Conservation (phyloP, 768 basidiomycete genomes). For the Gelatoporia subvermispora region DNA sequence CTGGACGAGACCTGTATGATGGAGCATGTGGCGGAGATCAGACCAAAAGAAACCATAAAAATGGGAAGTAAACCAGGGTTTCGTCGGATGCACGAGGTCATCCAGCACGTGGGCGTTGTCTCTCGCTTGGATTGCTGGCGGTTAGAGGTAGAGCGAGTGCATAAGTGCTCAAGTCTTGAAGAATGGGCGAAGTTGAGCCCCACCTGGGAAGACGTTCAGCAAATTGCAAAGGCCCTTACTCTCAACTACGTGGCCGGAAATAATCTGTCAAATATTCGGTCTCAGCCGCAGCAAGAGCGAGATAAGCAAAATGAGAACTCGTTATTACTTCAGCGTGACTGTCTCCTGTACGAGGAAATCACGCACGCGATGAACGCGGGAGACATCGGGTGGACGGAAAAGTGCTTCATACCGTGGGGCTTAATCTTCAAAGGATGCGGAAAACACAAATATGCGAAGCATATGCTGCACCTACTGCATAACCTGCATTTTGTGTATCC, state of each 20-base stretch:
- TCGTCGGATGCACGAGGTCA: slow-evolving; percentile 25
- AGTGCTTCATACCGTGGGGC: slow-evolving; percentile 23
- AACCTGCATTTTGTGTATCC: slow-evolving; percentile 21
- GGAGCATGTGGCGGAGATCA: slow-evolving; percentile 11
- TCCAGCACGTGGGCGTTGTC: slow-evolving; percentile 16
- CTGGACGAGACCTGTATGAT: slow-evolving; percentile 12
- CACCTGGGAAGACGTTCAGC: slow-evolving; percentile 16
- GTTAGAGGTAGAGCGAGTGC: slow-evolving; percentile 12
- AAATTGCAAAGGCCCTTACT: slow-evolving; percentile 10
- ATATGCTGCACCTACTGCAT: slow-evolving; percentile 20
- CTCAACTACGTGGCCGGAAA: slow-evolving; percentile 13
- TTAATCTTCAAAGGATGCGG: slow-evolving; percentile 23
- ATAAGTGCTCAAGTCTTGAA: slow-evolving; percentile 16
- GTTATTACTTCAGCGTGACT: slow-evolving; percentile 27
- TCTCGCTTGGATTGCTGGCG: slow-evolving; percentile 23
- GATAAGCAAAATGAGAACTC: slow-evolving; percentile 33
- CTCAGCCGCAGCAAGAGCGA: slow-evolving; percentile 2
- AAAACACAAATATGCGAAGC: slow-evolving; percentile 27
- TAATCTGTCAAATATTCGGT: slow-evolving; percentile 1
- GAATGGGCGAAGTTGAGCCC: slow-evolving; percentile 29
- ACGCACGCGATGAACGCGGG: slow-evolving; percentile 24
- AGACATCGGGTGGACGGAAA: slow-evolving; percentile 31
- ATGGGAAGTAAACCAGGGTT: slow-evolving; percentile 23
- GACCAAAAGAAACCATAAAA: slow-evolving; percentile 23
- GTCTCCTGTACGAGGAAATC: slow-evolving; percentile 38